phyloP scores from a whole-genome alignment of 2,329 filamentous ascomycete genomes.

The Penicillium oxalicum region DNA sequence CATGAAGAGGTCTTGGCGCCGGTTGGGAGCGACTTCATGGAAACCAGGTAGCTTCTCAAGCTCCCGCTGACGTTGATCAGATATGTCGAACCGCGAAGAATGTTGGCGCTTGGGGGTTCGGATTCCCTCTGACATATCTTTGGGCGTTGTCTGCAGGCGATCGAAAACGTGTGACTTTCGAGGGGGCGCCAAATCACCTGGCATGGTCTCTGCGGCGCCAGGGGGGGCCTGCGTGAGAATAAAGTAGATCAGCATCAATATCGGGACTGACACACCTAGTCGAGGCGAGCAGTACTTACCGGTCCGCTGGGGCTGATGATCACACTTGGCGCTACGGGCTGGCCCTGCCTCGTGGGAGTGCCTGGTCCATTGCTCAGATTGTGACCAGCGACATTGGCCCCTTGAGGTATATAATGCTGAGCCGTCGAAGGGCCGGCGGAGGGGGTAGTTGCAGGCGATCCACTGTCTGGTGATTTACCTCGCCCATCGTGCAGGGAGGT shows the following conservation, averaged over 20 bases:
- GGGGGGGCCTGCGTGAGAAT: constrained; percentile 68
- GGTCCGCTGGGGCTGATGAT: constrained; percentile 92
- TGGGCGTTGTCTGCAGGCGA: constrained; percentile 84
- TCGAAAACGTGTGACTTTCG: constrained; percentile 91
- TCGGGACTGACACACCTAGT: background rate
- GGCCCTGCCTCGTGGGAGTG: constrained; percentile 59
- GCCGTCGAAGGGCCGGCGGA: constrained; percentile 26
- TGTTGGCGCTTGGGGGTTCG: constrained; percentile 94
- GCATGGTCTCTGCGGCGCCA: constrained; percentile 94
- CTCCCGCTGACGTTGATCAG: constrained; percentile 79
- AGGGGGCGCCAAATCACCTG: constrained; percentile 88
- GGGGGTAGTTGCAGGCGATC: constrained; percentile 25
- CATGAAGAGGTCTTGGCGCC: constrained; percentile 96
- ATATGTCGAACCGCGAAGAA: constrained; percentile 96
- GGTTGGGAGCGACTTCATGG: constrained; percentile 92
- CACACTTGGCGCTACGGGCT: constrained; percentile 71
- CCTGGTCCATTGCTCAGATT: constrained; percentile 47
- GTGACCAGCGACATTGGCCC: constrained; percentile 29
- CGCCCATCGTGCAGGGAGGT: constrained; percentile 79
- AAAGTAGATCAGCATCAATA: constrained; percentile 6
- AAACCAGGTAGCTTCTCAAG: constrained; percentile 96
- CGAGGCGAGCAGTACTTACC: constrained; percentile 51
- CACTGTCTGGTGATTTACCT: constrained; percentile 61
- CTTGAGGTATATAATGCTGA: constrained; percentile 36
- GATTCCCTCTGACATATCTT: constrained; percentile 92